Evolutionary conservation across 768 basidiomycete genomes (phyloP), one percentile per base, ranked within the genome.

Genomic region (Pleurotus pulmonarius): DNA sequence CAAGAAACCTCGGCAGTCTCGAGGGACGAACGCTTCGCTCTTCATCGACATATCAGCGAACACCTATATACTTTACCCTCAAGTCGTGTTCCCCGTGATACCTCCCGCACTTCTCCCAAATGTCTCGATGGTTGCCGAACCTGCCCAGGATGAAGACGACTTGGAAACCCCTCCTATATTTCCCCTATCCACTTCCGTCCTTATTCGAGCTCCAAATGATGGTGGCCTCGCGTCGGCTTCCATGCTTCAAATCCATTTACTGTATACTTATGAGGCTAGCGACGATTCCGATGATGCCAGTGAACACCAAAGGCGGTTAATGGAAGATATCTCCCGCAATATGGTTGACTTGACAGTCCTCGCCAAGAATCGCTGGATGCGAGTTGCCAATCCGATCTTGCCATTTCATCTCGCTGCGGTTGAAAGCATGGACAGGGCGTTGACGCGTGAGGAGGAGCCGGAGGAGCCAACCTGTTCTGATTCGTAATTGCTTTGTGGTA

Each of bases 371-470:
- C 66, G 80, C 46, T 83, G 78, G 78, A 75, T 74, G 58, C 70
- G 82, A 46, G 75, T 70, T 25, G 75, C 72, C 53, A 77, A 82
- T 62, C 75, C 82, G 8, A 71, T 74, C 39, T 67, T 93, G 51
- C 91, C 90, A 11, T 83, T 87, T 65, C 90, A 93, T 64, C 74
- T 92, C 37, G 85, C 83, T 26, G 88, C 88, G 13, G 75, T 90
- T 22, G 83, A 89, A 56, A 75, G 76, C 16, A 88, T 90, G 82
- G 69, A 71, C 37, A 67, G 68, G 46, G 76, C 75, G 15, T 63
- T 79, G 49, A 73, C 70, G 46, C 68, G 69, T 13, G 75, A 75
- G 52, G 69, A 54, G 49, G 63, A 58, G 7, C 37, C 38, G 20
- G 57, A 52, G 13, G 34, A 59, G 34, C 56, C 60, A 59, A 22